Percentiles rank a stretch among this genome's conserved stretches.
Conservation (phyloP, 1,139 yeast species). For the Candida sojae region DNA sequence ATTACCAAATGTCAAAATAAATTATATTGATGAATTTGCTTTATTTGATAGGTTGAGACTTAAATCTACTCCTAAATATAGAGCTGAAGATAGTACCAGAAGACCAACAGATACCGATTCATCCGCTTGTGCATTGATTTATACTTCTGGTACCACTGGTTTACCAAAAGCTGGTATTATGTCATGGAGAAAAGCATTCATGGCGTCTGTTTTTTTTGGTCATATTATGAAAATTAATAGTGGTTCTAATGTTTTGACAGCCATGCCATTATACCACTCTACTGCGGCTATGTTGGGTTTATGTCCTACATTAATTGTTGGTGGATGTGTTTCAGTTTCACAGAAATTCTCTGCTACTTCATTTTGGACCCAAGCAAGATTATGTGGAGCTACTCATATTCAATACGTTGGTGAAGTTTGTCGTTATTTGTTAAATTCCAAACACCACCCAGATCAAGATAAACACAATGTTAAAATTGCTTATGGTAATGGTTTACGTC, state of each 20-base stretch:
- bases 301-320: slow-evolving; percentile 63
- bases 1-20: slow-evolving; percentile 44
- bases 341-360: slow-evolving; percentile 82
- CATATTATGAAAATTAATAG: slow-evolving; percentile 62
- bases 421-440: slow-evolving; percentile 75
- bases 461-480: slow-evolving; percentile 70
- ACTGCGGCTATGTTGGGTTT: slow-evolving; percentile 90
- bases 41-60: slow-evolving; percentile 45
- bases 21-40: slow-evolving; percentile 57
- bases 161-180: slow-evolving; percentile 92
- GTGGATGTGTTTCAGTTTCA: slow-evolving; percentile 77
- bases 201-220: slow-evolving; percentile 74
- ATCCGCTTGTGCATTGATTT: slow-evolving; percentile 72
- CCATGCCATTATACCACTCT: slow-evolving; percentile 96
- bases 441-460: slow-evolving; percentile 65
- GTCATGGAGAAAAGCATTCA: slow-evolving; percentile 82
- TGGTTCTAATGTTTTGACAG: slow-evolving; percentile 69
- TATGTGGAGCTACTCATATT: slow-evolving; percentile 72
- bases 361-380: slow-evolving; percentile 88
- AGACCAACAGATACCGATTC: slow-evolving; percentile 57
- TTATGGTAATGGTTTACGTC: slow-evolving; percentile 89
- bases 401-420: slow-evolving; percentile 98
- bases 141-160: slow-evolving; percentile 95
- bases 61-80: slow-evolving; percentile 49
- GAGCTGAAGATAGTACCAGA: slow-evolving; percentile 59